A percentile compares a stretch with the other conserved stretches of the same genome.
These are phyloP conservation scores for Collybia mongolica DNA, from an alignment of 768 basidiomycete genomes.

Conservation along the genomic window DNA sequence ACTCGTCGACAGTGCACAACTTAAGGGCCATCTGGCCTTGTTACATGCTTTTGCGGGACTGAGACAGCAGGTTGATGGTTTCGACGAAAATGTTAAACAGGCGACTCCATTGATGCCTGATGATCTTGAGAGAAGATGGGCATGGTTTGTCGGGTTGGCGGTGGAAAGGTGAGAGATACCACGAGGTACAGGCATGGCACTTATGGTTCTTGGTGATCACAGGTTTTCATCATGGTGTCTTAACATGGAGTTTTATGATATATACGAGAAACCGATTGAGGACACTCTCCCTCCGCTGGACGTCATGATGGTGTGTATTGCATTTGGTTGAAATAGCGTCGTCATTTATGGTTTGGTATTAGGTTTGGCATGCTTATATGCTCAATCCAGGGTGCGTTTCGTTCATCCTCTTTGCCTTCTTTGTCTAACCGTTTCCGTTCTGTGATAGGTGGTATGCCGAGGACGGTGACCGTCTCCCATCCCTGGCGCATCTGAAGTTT, in stretches of 20 bases:
- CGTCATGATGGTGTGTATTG: not conserved
- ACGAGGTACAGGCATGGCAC: not conserved
- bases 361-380: conserved; percentile 18
- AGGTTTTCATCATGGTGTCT: not conserved
- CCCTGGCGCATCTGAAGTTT: conserved; percentile 1
- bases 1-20: not conserved
- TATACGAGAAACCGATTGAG: not conserved
- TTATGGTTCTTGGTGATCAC: not conserved
- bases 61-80: not conserved
- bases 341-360: not conserved
- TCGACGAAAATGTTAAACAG: not conserved
- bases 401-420: not conserved
- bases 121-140: not conserved
- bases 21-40: not conserved
- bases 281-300: not conserved
- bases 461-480: conserved; percentile 12
- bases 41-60: not conserved
- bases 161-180: not conserved
- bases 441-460: conserved; percentile 14
- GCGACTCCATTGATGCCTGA: not conserved
- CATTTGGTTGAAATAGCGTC: not conserved
- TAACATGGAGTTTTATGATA: not conserved
- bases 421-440: not conserved
- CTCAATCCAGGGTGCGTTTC: conserved; percentile 12
- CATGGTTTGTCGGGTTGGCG: not conserved